Percentiles rank a stretch among this genome's conserved stretches.
Conservation (phyloP, 495 filamentous ascomycete genomes). For the Penicillium crystallinum region DNA sequence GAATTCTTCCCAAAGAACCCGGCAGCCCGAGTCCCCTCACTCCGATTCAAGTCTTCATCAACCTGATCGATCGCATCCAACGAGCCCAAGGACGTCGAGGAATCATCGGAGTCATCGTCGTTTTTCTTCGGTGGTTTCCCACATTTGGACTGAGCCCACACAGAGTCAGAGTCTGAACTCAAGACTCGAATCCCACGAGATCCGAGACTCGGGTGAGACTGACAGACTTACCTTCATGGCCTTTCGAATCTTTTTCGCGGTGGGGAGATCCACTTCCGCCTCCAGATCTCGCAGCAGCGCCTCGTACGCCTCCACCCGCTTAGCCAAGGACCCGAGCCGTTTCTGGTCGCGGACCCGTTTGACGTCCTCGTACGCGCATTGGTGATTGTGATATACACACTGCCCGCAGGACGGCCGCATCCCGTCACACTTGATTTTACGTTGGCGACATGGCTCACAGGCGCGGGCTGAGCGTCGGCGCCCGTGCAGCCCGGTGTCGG, state of each 20-base stretch:
- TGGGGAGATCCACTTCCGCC: constrained; percentile 22
- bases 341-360: constrained; percentile 56
- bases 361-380: constrained; percentile 50
- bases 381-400: constrained; percentile 45
- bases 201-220: not conserved
- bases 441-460: constrained; percentile 67
- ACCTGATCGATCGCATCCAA: constrained; percentile 53
- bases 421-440: constrained; percentile 60
- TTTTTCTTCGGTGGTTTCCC: not conserved
- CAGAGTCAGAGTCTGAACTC: not conserved
- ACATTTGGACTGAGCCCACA: constrained; percentile 1
- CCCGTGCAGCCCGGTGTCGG: constrained; percentile 1
- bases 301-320: constrained; percentile 44
- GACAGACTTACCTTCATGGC: constrained; percentile 25
- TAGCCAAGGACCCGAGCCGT: constrained; percentile 32
- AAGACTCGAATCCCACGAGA: not conserved
- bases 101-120: constrained; percentile 14
- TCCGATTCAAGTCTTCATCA: constrained; percentile 54
- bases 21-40: constrained; percentile 40
- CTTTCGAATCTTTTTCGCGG: constrained; percentile 32
- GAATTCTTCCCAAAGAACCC: constrained; percentile 63
- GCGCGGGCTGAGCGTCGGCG: constrained; percentile 47
- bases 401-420: constrained; percentile 49
- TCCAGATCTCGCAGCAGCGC: constrained; percentile 36
- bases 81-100: constrained; percentile 47